A percentile compares a stretch with the other conserved stretches of the same genome.
These are phyloP conservation scores for Irpex sp. DNA, from an alignment of 1,284 basidiomycete genomes.

Conservation along the genomic window DNA sequence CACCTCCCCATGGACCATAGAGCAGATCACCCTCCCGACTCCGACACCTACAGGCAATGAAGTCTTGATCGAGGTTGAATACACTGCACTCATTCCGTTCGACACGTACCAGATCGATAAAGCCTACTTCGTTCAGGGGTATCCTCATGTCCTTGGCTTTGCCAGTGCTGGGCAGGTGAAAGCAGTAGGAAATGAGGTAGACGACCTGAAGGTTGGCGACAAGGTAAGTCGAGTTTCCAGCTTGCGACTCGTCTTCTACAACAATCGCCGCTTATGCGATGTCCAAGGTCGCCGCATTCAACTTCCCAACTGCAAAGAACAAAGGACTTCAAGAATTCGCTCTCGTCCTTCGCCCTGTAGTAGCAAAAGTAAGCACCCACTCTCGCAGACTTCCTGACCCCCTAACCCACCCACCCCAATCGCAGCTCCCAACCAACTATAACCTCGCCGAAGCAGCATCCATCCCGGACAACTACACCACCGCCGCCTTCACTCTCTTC, in stretches of 20 bases:
- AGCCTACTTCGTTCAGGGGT: constrained; percentile 28
- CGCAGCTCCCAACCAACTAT: constrained; percentile 39
- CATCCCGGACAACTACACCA: constrained; percentile 49
- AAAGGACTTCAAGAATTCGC: constrained; percentile 43
- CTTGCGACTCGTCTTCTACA: neutral
- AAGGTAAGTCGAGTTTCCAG: constrained; percentile 25
- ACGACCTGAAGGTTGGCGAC: constrained; percentile 40
- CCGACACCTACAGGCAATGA: constrained; percentile 35
- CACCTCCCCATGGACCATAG: neutral
- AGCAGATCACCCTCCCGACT: constrained; percentile 29
- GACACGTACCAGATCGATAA: constrained; percentile 39
- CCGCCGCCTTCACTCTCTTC: constrained; percentile 46
- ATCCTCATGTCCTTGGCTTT: constrained; percentile 39
- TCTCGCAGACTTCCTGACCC: neutral
- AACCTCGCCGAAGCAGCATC: constrained; percentile 40
- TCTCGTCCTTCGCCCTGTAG: constrained; percentile 27
- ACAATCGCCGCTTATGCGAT: neutral
- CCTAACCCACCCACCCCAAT: neutral
- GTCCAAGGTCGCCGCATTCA: constrained; percentile 19
- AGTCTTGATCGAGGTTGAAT: constrained; percentile 44
- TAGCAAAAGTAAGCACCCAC: constrained; percentile 36
- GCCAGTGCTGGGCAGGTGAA: constrained; percentile 37
- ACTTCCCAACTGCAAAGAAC: constrained; percentile 22
- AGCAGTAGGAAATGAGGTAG: constrained; percentile 37
- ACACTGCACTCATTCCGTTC: constrained; percentile 37